Percentiles rank a stretch among this genome's conserved stretches.
These are phyloP conservation scores for Cnidoscolus chayamansa DNA, from an alignment of 441 rosid species.

Conservation along the genomic window DNA sequence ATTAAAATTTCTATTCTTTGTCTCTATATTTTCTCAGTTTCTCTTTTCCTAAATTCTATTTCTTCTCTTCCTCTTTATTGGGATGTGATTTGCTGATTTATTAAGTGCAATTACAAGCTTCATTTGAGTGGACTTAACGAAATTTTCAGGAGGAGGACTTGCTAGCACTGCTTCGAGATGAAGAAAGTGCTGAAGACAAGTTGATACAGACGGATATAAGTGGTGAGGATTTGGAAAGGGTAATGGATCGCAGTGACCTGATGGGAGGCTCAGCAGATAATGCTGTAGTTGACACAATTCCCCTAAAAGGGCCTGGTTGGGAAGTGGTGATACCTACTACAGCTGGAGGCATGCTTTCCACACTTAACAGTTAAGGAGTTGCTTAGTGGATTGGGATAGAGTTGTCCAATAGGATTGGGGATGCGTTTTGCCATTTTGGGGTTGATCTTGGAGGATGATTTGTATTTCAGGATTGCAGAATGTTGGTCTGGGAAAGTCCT, in stretches of 20 bases:
- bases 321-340: slow-evolving; percentile 83
- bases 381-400: not conserved
- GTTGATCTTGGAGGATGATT: not conserved
- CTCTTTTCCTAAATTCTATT: too few relatives aligned
- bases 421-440: not conserved
- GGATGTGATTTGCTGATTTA: not conserved
- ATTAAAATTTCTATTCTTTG: too few relatives aligned
- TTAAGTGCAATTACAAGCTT: not conserved
- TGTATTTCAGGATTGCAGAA: slow-evolving; percentile 13
- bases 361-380: slow-evolving; percentile 54
- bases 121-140: not conserved
- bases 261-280: slow-evolving; percentile 23
- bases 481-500: slow-evolving; percentile 14
- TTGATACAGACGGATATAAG: slow-evolving; percentile 80
- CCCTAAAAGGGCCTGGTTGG: slow-evolving; percentile 96
- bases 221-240: slow-evolving; percentile 66
- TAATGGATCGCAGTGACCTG: slow-evolving; percentile 80
- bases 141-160: slow-evolving; percentile 74
- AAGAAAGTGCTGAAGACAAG: slow-evolving; percentile 86
- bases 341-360: slow-evolving; percentile 73
- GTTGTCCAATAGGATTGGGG: too few relatives aligned
- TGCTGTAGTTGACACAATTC: slow-evolving; percentile 33
- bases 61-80: too few relatives aligned
- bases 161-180: slow-evolving; percentile 61
- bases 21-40: too few relatives aligned